Evolutionary conservation across 1,284 basidiomycete genomes (phyloP).

Genomic region (Tylopilus orsonianus): DNA sequence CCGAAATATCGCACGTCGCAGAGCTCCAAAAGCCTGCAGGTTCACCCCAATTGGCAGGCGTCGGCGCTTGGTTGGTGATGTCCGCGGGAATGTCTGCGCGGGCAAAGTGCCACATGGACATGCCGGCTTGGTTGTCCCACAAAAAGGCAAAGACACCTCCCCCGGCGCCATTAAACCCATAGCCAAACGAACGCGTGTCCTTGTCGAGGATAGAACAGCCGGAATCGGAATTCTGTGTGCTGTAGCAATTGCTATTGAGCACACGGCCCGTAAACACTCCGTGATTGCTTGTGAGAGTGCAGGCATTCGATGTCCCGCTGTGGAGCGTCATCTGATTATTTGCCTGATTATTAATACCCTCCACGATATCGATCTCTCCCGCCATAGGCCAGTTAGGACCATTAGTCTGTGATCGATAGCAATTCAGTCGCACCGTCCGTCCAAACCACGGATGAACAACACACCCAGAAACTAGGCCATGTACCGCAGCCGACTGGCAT

Average conservation of each 20-base stretch:
- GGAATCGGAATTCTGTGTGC: conserved; percentile 36
- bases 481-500: conserved; percentile 80
- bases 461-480: conserved; percentile 69
- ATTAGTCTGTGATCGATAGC: conserved; percentile 33
- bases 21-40: conserved; percentile 68
- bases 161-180: conserved; percentile 59
- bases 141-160: conserved; percentile 79
- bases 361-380: conserved; percentile 71
- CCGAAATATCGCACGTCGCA: conserved; percentile 57
- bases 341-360: conserved; percentile 58
- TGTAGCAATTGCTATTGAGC: no score
- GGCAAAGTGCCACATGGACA: conserved; percentile 78
- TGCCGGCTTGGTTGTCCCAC: conserved; percentile 58
- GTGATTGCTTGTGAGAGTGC: no score
- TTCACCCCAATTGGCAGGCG: conserved; percentile 63
- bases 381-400: conserved; percentile 67
- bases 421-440: not conserved
- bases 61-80: conserved; percentile 53
- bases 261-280: no score
- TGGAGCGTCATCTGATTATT: conserved; percentile 74
- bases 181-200: conserved; percentile 54
- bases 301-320: conserved; percentile 36
- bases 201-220: conserved; percentile 52
- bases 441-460: conserved; percentile 21
- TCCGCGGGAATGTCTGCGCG: conserved; percentile 67